These are phyloP conservation scores for Aspergillus amoenus DNA, from an alignment of 2,329 filamentous ascomycete genomes.

Conservation along the genomic window DNA sequence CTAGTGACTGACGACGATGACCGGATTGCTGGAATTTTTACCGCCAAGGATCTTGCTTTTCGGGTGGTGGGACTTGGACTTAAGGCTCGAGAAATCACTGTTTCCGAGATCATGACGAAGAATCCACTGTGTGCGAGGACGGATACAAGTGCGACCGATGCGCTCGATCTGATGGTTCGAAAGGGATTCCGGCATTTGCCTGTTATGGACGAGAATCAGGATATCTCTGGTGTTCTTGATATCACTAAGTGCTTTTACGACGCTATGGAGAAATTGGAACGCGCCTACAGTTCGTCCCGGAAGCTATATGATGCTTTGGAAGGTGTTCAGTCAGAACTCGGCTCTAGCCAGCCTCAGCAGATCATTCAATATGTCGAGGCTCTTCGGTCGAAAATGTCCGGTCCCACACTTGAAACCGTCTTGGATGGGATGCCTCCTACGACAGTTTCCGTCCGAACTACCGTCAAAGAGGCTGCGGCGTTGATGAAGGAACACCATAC, in stretches of 20 bases:
- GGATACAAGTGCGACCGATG: constrained; percentile 96
- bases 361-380: constrained; percentile 99
- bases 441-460: constrained; percentile 92
- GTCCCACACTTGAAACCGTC: constrained; percentile 91
- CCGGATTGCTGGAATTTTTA: constrained; percentile 97
- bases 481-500: constrained; percentile 99
- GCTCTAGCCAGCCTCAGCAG: constrained; percentile 93
- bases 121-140: constrained; percentile 96
- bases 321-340: constrained; percentile 94
- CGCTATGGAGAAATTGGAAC: constrained; percentile 98
- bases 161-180: constrained; percentile 93
- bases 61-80: constrained; percentile 88
- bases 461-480: constrained; percentile 90
- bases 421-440: constrained; percentile 88
- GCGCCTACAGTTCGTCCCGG: constrained; percentile 95
- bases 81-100: constrained; percentile 86
- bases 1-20: constrained; percentile 97
- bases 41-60: constrained; percentile 97
- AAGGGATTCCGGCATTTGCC: constrained; percentile 97
- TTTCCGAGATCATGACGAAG: constrained; percentile 99
- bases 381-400: constrained; percentile 93
- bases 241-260: constrained; percentile 99
- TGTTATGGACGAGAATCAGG: constrained; percentile 99
- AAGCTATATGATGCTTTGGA: constrained; percentile 97
- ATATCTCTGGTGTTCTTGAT: constrained; percentile 95